Percentiles rank a stretch among this genome's conserved stretches.
phyloP scores from a whole-genome alignment of 23 red algal species.

The Gracilaria domingensis region DNA sequence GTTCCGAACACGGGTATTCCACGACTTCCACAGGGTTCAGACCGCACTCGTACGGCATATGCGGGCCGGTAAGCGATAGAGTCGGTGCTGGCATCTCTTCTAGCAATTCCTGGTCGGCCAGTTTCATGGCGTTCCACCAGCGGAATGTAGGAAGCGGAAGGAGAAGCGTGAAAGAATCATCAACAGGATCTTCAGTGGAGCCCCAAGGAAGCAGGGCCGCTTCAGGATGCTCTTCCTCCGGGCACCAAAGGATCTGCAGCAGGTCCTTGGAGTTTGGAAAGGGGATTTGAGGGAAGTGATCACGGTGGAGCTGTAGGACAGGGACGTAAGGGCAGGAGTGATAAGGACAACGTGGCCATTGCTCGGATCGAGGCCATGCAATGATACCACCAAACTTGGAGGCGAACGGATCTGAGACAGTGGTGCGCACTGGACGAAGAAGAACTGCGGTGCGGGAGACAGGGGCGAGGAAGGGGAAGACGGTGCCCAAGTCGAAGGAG shows the following conservation, averaged over 20 bases:
- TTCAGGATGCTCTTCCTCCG: constrained; percentile 3
- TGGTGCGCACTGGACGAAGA: neutral
- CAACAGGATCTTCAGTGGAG: neutral
- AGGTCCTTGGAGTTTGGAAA: neutral
- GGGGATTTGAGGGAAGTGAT: constrained; percentile 1
- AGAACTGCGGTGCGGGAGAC: neutral
- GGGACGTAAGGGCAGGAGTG: neutral
- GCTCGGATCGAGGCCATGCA: neutral
- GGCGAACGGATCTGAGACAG: constrained; percentile 2
- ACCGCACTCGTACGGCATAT: constrained; percentile 5
- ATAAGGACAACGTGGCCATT: constrained; percentile 1
- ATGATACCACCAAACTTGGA: neutral
- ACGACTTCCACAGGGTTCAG: neutral
- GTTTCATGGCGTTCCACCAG: neutral
- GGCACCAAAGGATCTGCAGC: constrained; percentile 22
- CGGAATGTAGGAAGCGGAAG: constrained; percentile 4
- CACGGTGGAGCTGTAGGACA: constrained; percentile 8
- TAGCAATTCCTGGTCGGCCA: neutral
- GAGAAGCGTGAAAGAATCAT: neutral
- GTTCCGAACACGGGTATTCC: neutral
- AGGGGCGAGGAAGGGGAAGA: constrained; percentile 7
- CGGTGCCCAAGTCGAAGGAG: neutral
- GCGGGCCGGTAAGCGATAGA: neutral
- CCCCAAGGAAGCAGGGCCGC: neutral
- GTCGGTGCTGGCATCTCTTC: neutral